Base-by-base conservation (phyloP, 2,329 filamentous ascomycete genomes). In the Ambrosiella cleistominuta region DNA sequence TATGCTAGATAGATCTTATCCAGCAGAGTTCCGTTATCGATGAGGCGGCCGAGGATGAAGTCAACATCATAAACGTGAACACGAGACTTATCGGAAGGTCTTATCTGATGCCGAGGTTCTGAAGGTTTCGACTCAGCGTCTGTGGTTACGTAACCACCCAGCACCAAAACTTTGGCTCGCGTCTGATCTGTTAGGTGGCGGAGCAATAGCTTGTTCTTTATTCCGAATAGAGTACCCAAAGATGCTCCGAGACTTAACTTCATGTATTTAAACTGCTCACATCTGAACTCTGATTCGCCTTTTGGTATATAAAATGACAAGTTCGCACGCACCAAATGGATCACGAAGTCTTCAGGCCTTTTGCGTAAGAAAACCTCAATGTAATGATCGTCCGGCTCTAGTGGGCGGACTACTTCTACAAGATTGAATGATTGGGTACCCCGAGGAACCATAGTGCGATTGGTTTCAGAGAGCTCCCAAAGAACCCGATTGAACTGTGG, bases 1-100 rank as follows among this genome's bases (percentile, higher is more conserved):
- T 76, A 75, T 7, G 68, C 68, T 0, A 79, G 66, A 15, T 73
- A 70, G 0, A 85, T 66, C 56, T 75, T 78, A 64, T 75, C 78
- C 9, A 73, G 70, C 0, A 81, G 52, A 11, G 68, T 75, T 0
- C 74, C 75, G 61, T 74, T 77, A 15, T 77, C 76, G 0, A 70
- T 61, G 0, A 85, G 63, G 2, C 74, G 68, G 0, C 78, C 73
- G 0, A 85, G 70, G 1, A 66, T 65, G 0, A 62, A 51, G 60
- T 84, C 75, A 0, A 85, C 64, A 0, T 65, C 63, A 62, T 78
- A 83, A 0, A 67, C 62, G 51, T 79, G 72, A 5, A 67, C 63
- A 3, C 60, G 62, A 36, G 50, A 3, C 61, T 17, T 19, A 9
- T 13, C 3, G 7, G 7, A 19, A 17, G 27, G 27, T 27, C 27